A percentile compares a stretch with the other conserved stretches of the same genome.
Conservation (phyloP, 192 early-diverging fungal genomes). For the Gonapodya prolifera region DNA sequence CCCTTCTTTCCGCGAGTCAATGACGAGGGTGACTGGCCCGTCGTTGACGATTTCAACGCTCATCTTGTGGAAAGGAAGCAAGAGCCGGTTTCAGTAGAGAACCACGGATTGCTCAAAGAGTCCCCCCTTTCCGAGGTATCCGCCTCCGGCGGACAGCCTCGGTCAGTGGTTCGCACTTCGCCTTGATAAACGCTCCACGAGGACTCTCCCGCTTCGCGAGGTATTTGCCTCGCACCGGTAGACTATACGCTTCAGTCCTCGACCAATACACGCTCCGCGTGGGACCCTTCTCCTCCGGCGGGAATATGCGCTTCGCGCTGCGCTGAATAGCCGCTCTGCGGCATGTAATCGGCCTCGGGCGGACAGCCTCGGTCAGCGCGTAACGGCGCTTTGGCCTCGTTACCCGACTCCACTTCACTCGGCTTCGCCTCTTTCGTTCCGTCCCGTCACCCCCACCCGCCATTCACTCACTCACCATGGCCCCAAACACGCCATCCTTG, state of each 20-base stretch:
- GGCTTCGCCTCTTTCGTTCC: not conserved
- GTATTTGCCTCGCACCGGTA: no score
- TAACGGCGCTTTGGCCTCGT: not conserved
- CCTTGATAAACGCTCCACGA: no score
- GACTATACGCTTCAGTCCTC: no score
- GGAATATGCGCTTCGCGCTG: no score
- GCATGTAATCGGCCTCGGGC: no score
- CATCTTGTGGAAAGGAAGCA: constrained; percentile 34
- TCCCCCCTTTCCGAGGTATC: not conserved
- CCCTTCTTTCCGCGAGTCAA: no score
- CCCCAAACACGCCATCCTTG: constrained; percentile 84
- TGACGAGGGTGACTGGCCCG: constrained; percentile 45
- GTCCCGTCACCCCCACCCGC: not conserved
- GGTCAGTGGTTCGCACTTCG: no score
- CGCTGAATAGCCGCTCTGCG: no score
- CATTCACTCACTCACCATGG: constrained; percentile 39
- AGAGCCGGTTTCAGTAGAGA: not conserved
- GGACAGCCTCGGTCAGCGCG: no score
- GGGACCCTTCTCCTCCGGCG: no score
- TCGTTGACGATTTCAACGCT: constrained; percentile 78
- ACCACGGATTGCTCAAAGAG: not conserved
- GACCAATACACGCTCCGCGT: no score
- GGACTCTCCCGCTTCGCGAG: no score
- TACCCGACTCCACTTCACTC: not conserved
- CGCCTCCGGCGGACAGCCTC: not conserved